These are phyloP conservation scores for Primulina tabacum DNA, from an alignment of 257 asterid genomes.

Conservation along the genomic window DNA sequence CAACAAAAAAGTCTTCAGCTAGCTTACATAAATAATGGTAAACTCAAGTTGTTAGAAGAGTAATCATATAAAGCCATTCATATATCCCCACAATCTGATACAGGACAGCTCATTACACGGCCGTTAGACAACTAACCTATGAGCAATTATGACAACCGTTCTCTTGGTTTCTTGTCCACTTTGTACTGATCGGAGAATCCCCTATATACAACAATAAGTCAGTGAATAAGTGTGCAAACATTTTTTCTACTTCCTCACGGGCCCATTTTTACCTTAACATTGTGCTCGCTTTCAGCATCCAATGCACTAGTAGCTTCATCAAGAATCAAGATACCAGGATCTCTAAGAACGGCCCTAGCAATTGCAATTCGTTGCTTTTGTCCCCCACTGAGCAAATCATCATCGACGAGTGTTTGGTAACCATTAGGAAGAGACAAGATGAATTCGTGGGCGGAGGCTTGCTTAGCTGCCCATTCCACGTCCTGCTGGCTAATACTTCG, in stretches of 20 bases:
- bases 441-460: conserved; percentile 88
- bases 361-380: conserved; percentile 97
- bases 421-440: conserved; percentile 74
- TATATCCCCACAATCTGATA: background rate
- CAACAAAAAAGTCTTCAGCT: conserved; percentile 15
- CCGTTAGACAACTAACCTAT: conserved; percentile 45
- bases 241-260: conserved; percentile 1
- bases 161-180: conserved; percentile 57
- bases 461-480: conserved; percentile 87
- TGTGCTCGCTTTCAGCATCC: conserved; percentile 96
- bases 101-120: background rate
- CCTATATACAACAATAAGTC: conserved; percentile 39
- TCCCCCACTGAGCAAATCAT: conserved; percentile 98
- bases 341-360: conserved; percentile 87
- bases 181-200: conserved; percentile 62
- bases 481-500: conserved; percentile 61
- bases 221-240: conserved; percentile 20
- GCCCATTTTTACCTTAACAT: conserved; percentile 58
- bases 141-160: conserved; percentile 81
- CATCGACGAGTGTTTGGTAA: conserved; percentile 84
- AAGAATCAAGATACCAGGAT: conserved; percentile 79
- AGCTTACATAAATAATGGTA: background rate
- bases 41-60: background rate
- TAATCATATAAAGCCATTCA: background rate
- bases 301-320: conserved; percentile 99